Evolutionary conservation across 2,329 filamentous ascomycete genomes (phyloP).

Genomic region (Lecanicillium sp.): DNA sequence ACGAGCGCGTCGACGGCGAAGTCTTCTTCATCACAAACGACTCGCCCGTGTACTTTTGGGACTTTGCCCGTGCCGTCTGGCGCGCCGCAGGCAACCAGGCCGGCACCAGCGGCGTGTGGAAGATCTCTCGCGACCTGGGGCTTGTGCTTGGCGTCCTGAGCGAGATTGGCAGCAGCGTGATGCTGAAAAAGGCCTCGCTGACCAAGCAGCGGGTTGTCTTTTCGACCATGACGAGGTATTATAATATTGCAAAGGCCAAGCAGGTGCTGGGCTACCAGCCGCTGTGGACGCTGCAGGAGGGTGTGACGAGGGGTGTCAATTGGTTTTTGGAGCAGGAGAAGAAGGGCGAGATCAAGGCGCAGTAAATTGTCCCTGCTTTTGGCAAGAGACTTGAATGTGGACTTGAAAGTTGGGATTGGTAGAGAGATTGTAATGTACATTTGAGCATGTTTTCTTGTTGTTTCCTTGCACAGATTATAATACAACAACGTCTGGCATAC

Average conservation of each 20-base stretch:
- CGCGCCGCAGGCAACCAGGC: slow-evolving; percentile 43
- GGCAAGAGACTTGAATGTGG: too few relatives aligned
- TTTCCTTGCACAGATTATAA: too few relatives aligned
- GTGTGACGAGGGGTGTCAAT: slow-evolving; percentile 43
- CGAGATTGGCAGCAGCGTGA: slow-evolving; percentile 41
- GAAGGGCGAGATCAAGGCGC: slow-evolving; percentile 11
- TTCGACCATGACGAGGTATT: slow-evolving; percentile 69
- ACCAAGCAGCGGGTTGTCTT: slow-evolving; percentile 54
- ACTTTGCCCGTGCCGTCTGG: slow-evolving; percentile 77
- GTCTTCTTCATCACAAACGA: slow-evolving; percentile 89
- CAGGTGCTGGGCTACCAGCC: slow-evolving; percentile 60
- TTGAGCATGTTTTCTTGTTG: too few relatives aligned
- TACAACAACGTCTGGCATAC: too few relatives aligned
- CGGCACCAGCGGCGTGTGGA: slow-evolving; percentile 47
- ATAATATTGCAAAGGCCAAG: slow-evolving; percentile 69
- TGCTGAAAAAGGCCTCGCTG: slow-evolving; percentile 47
- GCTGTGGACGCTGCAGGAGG: slow-evolving; percentile 58
- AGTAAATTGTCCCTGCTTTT: neutral
- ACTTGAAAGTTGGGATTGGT: too few relatives aligned
- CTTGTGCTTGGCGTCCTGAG: slow-evolving; percentile 42
- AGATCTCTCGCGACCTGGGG: slow-evolving; percentile 42
- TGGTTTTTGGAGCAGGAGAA: slow-evolving; percentile 48
- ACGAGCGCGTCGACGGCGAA: slow-evolving; percentile 73
- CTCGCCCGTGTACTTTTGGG: slow-evolving; percentile 83
- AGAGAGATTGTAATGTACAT: too few relatives aligned